These are phyloP conservation scores for Ambrosia trifida DNA, from an alignment of 129 eudicot species.

Conservation along the genomic window DNA sequence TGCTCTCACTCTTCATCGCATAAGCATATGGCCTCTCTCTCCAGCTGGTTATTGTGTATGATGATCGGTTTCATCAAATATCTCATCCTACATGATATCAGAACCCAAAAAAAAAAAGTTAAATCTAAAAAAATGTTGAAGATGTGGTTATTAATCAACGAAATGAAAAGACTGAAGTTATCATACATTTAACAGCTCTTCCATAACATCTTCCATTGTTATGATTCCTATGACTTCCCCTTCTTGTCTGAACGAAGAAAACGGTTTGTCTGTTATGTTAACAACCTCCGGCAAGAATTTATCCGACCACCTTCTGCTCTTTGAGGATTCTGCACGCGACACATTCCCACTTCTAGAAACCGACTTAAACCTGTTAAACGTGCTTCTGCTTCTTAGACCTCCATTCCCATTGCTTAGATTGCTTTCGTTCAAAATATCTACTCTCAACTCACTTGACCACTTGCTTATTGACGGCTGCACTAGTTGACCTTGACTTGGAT, in stretches of 20 bases:
- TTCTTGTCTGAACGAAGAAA: slow-evolving; percentile 45
- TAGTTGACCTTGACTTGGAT: slow-evolving; percentile 25
- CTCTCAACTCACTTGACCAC: slow-evolving; percentile 36
- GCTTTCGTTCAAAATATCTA: slow-evolving; percentile 50
- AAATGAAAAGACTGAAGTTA: not conserved
- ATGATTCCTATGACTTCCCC: slow-evolving; percentile 70
- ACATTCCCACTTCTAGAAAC: slow-evolving; percentile 36
- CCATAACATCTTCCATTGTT: slow-evolving; percentile 77
- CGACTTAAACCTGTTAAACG: slow-evolving; percentile 42
- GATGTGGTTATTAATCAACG: not conserved
- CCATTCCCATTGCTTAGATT: slow-evolving; percentile 29
- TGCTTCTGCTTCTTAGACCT: slow-evolving; percentile 43
- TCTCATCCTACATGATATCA: slow-evolving; percentile 43
- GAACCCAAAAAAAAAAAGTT: not conserved
- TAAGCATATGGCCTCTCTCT: not conserved
- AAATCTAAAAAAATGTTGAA: not conserved
- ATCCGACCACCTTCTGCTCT: slow-evolving; percentile 61
- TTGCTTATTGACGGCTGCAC: slow-evolving; percentile 29
- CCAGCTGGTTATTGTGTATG: slow-evolving; percentile 25
- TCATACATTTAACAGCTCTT: slow-evolving; percentile 57
- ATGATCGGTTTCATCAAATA: slow-evolving; percentile 58
- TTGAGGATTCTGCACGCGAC: slow-evolving; percentile 45
- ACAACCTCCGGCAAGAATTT: slow-evolving; percentile 49
- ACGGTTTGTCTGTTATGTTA: slow-evolving; percentile 41
- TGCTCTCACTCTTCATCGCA: not conserved